phyloP scores from a whole-genome alignment of 805 yeast genomes.

The Barnettozyma pratensis region DNA sequence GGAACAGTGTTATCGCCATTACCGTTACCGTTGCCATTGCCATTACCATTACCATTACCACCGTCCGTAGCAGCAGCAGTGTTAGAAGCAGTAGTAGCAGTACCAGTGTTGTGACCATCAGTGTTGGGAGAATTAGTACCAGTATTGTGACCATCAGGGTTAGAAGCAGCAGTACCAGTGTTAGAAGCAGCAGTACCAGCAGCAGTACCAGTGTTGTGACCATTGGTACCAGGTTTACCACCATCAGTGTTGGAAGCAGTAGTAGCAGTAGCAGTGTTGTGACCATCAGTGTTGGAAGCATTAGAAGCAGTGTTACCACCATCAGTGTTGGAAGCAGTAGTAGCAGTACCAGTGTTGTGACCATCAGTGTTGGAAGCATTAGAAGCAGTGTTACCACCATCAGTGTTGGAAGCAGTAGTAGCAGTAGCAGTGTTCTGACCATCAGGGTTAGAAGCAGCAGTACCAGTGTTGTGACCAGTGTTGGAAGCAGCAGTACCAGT shows the following conservation, averaged over 20 bases:
- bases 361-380: neutral
- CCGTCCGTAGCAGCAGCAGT: neutral
- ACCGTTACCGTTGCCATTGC: neutral
- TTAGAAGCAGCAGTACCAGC: neutral
- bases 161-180: slow-evolving; percentile 14
- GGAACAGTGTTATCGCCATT: slow-evolving; percentile 2
- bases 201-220: neutral
- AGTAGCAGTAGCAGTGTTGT: slow-evolving; percentile 17
- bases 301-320: slow-evolving; percentile 10
- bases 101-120: neutral
- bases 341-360: slow-evolving; percentile 17
- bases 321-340: slow-evolving; percentile 10
- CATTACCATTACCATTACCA: neutral
- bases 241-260: slow-evolving; percentile 7
- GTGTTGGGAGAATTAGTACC: neutral
- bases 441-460: slow-evolving; percentile 9
- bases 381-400: no score
- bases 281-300: slow-evolving; percentile 13
- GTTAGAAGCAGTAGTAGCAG: neutral
- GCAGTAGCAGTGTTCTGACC: neutral
- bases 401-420: neutral
- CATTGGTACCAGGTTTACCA: neutral
- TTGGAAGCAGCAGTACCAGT: neutral
- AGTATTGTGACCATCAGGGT: neutral
- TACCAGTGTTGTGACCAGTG: neutral